Evolutionary conservation across 148 eudicot species (phyloP).

Genomic region (Linanthus parryae): DNA sequence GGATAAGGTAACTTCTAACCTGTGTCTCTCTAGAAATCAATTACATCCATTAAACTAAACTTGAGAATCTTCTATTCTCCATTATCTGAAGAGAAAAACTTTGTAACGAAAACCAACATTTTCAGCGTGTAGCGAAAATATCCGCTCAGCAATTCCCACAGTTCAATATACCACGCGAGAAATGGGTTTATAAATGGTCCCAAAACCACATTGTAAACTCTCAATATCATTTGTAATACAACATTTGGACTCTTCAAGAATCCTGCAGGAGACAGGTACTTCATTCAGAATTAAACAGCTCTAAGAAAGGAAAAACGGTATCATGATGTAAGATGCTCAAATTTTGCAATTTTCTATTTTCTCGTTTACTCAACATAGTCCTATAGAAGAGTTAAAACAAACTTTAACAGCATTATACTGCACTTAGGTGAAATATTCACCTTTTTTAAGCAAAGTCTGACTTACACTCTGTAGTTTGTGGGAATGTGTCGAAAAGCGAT

Average conservation of each 20-base stretch:
- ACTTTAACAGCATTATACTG: constrained; percentile 10
- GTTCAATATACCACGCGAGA: constrained; percentile 42
- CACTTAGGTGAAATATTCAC: no score
- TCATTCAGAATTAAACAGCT: constrained; percentile 41
- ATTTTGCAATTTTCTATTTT: no score
- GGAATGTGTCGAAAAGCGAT: constrained; percentile 60
- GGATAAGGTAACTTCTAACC: no score
- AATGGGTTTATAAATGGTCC: constrained; percentile 48
- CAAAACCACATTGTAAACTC: constrained; percentile 26
- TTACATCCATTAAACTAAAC: no score
- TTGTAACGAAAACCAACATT: constrained; percentile 21
- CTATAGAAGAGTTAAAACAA: not conserved
- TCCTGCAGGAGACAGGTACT: no score
- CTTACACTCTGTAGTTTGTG: no score
- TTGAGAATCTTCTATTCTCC: no score
- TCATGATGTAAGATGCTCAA: not conserved
- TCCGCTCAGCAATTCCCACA: constrained; percentile 29
- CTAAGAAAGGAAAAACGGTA: constrained; percentile 20
- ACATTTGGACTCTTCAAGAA: no score
- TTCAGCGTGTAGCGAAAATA: constrained; percentile 23
- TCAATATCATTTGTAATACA: constrained; percentile 21
- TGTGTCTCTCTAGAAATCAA: no score
- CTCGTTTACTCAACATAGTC: no score
- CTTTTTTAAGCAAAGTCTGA: constrained; percentile 64
- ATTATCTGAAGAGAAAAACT: no score